phyloP scores from a whole-genome alignment of 1,284 basidiomycete genomes.

The Heterobasidion parviporum region DNA sequence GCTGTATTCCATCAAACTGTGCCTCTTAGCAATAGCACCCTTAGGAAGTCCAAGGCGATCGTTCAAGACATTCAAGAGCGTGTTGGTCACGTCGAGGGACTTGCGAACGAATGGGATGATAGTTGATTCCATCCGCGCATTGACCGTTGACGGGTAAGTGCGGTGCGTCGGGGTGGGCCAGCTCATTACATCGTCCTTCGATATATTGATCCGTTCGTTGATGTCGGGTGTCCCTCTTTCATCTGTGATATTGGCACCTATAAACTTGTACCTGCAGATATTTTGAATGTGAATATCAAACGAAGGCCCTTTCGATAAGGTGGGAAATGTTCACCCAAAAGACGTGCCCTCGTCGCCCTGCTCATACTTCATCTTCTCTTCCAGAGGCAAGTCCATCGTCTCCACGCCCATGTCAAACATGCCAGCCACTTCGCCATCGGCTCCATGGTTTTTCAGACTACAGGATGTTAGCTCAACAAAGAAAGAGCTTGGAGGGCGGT shows the following conservation, averaged over 20 bases:
- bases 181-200: conserved; percentile 24
- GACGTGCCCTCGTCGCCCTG: conserved; percentile 26
- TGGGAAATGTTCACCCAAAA: conserved; percentile 18
- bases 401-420: conserved; percentile 28
- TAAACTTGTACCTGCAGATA: conserved; percentile 22
- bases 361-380: conserved; percentile 28
- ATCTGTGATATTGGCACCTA: conserved; percentile 26
- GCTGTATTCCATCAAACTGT: conserved; percentile 22
- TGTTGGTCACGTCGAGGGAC: conserved; percentile 23
- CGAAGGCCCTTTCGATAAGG: conserved; percentile 1
- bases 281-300: background rate
- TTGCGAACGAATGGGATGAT: conserved; percentile 25
- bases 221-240: conserved; percentile 24
- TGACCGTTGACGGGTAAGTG: conserved; percentile 24
- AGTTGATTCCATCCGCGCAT: conserved; percentile 22
- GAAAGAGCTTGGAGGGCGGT: background rate
- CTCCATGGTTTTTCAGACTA: conserved; percentile 21
- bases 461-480: background rate
- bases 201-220: conserved; percentile 24
- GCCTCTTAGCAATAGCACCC: conserved; percentile 20
- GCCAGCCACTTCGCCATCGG: conserved; percentile 19
- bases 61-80: conserved; percentile 24
- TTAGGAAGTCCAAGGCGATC: conserved; percentile 22
- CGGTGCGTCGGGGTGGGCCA: conserved; percentile 22
- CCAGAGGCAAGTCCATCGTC: conserved; percentile 24